These are phyloP conservation scores for Daldinia caldariorum DNA, from an alignment of 495 filamentous ascomycete species.

Conservation along the genomic window DNA sequence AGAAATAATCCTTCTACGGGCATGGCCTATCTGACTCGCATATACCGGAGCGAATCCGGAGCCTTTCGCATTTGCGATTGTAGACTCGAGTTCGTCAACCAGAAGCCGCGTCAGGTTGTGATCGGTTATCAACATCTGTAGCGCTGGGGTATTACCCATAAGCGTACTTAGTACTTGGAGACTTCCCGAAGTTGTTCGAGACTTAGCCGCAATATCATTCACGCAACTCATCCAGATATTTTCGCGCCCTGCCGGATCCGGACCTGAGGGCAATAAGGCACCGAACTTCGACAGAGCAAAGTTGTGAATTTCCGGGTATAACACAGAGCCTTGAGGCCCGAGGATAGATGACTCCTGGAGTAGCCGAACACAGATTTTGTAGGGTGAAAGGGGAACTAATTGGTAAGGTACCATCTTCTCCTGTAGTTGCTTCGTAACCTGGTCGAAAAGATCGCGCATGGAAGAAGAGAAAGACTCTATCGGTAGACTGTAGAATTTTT, in stretches of 20 bases:
- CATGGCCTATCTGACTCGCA: conserved; percentile 51
- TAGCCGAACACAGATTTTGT: conserved; percentile 69
- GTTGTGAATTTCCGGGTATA: conserved; percentile 61
- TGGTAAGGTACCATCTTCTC: conserved; percentile 29
- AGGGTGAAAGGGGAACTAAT: conserved; percentile 50
- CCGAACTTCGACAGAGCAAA: conserved; percentile 67
- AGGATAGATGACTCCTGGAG: conserved; percentile 70
- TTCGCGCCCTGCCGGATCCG: conserved; percentile 49
- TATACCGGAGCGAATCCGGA: conserved; percentile 53
- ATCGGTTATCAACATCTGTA: conserved; percentile 53
- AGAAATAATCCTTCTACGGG: conserved; percentile 68
- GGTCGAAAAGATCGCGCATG: conserved; percentile 64
- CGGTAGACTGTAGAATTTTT: conserved; percentile 76
- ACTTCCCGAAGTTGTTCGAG: conserved; percentile 67
- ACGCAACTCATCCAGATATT: conserved; percentile 57
- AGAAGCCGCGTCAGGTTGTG: conserved; percentile 58
- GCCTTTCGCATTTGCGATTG: conserved; percentile 48
- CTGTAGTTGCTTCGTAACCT: conserved; percentile 49
- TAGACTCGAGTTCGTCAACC: conserved; percentile 60
- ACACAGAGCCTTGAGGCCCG: conserved; percentile 52
- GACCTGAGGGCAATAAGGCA: conserved; percentile 55
- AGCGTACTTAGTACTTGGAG: conserved; percentile 74
- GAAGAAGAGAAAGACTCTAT: conserved; percentile 64
- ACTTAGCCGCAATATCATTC: conserved; percentile 56
- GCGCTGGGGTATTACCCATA: conserved; percentile 41